These are phyloP conservation scores for Beauveria rudraprayagi DNA, from an alignment of 2,329 filamentous ascomycete genomes.

Conservation along the genomic window DNA sequence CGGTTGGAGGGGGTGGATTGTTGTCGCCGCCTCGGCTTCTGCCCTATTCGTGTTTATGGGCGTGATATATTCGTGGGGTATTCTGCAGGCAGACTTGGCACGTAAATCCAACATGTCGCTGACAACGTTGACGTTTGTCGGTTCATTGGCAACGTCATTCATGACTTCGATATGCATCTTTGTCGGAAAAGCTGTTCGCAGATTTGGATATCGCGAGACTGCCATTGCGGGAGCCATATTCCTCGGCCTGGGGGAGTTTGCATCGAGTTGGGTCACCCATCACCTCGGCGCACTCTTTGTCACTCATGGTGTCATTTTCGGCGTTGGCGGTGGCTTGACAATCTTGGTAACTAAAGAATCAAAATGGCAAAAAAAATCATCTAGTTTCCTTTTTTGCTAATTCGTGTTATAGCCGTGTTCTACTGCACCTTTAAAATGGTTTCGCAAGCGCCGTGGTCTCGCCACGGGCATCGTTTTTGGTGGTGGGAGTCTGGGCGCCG, in stretches of 20 bases:
- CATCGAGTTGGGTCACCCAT: slow-evolving; percentile 19
- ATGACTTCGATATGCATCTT: slow-evolving; percentile 21
- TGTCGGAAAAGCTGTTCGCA: slow-evolving; percentile 17
- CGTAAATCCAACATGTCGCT: slow-evolving; percentile 16
- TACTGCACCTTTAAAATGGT: slow-evolving; percentile 20
- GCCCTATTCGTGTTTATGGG: slow-evolving; percentile 22
- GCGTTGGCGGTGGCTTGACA: slow-evolving; percentile 20
- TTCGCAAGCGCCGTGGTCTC: slow-evolving; percentile 20
- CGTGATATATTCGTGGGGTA: slow-evolving; percentile 22
- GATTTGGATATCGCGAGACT: slow-evolving; percentile 17
- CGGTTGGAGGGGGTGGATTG: slow-evolving; percentile 18
- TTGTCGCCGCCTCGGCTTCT: slow-evolving; percentile 18
- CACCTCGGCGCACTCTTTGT: slow-evolving; percentile 19
- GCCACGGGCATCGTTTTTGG: slow-evolving; percentile 23
- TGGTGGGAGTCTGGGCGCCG: slow-evolving; percentile 20
- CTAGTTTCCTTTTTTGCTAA: neutral
- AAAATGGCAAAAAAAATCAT: too few relatives aligned
- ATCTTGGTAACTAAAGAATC: slow-evolving; percentile 14
- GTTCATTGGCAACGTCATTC: slow-evolving; percentile 21
- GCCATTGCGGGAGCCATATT: slow-evolving; percentile 18
- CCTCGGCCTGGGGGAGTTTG: slow-evolving; percentile 20
- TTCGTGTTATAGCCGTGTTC: slow-evolving; percentile 16
- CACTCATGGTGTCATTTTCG: slow-evolving; percentile 21
- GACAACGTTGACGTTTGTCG: slow-evolving; percentile 21
- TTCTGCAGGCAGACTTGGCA: slow-evolving; percentile 20